Percentiles rank a stretch among this genome's conserved stretches.
These are phyloP conservation scores for Candida berthetii DNA, from an alignment of 805 yeast genomes.

Conservation along the genomic window DNA sequence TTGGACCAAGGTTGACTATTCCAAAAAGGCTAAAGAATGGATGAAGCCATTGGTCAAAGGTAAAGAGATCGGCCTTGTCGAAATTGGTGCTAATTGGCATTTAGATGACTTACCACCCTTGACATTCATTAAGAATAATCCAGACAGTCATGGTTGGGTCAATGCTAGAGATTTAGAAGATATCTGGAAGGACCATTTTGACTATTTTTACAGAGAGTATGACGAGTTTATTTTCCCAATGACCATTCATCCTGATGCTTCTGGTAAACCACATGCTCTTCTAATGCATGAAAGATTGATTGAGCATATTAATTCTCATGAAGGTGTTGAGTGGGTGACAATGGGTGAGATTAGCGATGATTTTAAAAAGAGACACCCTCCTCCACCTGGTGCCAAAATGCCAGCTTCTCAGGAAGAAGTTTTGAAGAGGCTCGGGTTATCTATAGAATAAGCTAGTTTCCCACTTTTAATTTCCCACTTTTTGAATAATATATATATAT, in stretches of 20 bases:
- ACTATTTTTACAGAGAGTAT: slow-evolving; percentile 29
- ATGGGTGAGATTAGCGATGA: slow-evolving; percentile 28
- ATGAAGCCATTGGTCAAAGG: slow-evolving; percentile 29
- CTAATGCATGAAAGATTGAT: slow-evolving; percentile 30
- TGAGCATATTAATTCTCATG: slow-evolving; percentile 28
- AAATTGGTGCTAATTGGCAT: slow-evolving; percentile 32
- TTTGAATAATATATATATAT: too few species aligned
- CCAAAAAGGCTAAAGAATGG: slow-evolving; percentile 28
- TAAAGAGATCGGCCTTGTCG: slow-evolving; percentile 27
- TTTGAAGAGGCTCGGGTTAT: background rate
- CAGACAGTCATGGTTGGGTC: slow-evolving; percentile 28
- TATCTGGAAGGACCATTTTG: slow-evolving; percentile 32
- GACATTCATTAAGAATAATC: slow-evolving; percentile 26
- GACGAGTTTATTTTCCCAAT: slow-evolving; percentile 32
- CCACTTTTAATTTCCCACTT: too few species aligned
- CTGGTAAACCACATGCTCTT: slow-evolving; percentile 29
- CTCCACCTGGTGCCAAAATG: slow-evolving; percentile 23
- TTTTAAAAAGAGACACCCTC: slow-evolving; percentile 20
- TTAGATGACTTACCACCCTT: slow-evolving; percentile 30
- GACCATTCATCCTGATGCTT: slow-evolving; percentile 31
- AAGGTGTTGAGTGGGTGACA: slow-evolving; percentile 34
- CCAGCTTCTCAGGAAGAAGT: slow-evolving; percentile 15
- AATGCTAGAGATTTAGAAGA: slow-evolving; percentile 30
- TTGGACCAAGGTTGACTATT: slow-evolving; percentile 30
- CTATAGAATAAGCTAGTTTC: too few species aligned